phyloP scores from a whole-genome alignment of 331 rosid species.

The Phaseolus coccineus region DNA sequence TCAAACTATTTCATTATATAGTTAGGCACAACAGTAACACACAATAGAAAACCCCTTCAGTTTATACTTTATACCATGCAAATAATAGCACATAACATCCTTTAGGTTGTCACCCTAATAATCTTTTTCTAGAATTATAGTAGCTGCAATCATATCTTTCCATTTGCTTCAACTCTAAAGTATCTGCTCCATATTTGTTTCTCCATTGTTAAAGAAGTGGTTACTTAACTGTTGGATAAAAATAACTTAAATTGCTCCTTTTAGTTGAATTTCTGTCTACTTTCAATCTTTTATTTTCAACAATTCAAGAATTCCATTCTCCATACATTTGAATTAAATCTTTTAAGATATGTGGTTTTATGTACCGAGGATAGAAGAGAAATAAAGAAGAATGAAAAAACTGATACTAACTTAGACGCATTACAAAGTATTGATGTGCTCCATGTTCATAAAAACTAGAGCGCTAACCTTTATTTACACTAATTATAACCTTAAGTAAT shows the following conservation, averaged over 20 bases:
- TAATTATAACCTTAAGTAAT: neutral
- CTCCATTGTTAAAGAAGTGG: neutral
- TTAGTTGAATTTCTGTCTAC: neutral
- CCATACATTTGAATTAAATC: neutral
- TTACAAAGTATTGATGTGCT: neutral
- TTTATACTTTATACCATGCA: neutral
- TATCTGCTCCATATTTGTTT: neutral
- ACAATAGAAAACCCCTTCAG: neutral
- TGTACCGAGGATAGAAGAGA: neutral
- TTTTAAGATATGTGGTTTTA: neutral
- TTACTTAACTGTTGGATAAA: neutral
- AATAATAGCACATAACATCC: neutral
- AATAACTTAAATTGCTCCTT: neutral
- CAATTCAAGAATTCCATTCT: neutral
- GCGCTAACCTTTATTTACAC: neutral
- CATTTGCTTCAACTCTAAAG: neutral
- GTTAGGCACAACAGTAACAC: neutral
- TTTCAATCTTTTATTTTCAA: neutral
- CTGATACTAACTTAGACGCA: neutral
- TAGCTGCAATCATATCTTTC: neutral
- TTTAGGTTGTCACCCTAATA: neutral
- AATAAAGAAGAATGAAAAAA: neutral
- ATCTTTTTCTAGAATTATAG: neutral
- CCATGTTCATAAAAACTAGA: neutral
- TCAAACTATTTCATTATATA: neutral